Base-by-base conservation (phyloP, 495 filamentous ascomycete species). In the Trichoderma gamsii region DNA sequence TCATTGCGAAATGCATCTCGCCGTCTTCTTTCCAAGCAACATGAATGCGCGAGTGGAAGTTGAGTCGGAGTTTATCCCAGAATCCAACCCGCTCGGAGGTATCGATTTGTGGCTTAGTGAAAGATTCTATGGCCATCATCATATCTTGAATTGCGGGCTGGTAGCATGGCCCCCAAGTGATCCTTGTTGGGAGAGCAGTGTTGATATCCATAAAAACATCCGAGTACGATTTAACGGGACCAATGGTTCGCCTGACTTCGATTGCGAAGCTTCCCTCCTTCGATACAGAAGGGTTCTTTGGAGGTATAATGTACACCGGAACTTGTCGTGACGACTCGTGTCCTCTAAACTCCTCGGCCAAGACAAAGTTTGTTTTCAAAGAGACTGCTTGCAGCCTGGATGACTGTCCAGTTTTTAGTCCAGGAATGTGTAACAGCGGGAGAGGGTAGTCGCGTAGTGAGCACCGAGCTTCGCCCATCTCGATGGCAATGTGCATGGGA, bases 121-220 rank as follows among this genome's bases (percentile, higher is more conserved):
- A 97, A 0, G 90, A 90, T 80, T 99, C 95, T 68, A 99, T 92
- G 29, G 96, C 92, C 87, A 98, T 97, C 95, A 99, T 99, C 91
- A 97, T 97, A 73, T 99, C 95, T 77, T 99, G 95, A 66, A 99
- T 97, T 13, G 93, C 96, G 32, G 95, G 95, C 70, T 99, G 95
- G 74, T 98, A 98, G 0, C 95, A 97, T 68, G 93, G 91, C 49
- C 93, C 92, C 95, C 95, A 99, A 41, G 93, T 97, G 65, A 98
- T 93, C 67, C 90, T 87, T 9, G 95, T 99, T 11, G 96, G 89
- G 69, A 91, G 86, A 68, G 88, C 89, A 5, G 94, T 97, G 74
- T 97, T 94, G 73, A 99, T 96, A 66, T 96, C 90, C 70, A 98
- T 82, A 23, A 82, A 84, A 70, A 97, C 91, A 70, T 98, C 90